phyloP scores from a whole-genome alignment of 2,329 filamentous ascomycete species.

The Diaporthe capsici region DNA sequence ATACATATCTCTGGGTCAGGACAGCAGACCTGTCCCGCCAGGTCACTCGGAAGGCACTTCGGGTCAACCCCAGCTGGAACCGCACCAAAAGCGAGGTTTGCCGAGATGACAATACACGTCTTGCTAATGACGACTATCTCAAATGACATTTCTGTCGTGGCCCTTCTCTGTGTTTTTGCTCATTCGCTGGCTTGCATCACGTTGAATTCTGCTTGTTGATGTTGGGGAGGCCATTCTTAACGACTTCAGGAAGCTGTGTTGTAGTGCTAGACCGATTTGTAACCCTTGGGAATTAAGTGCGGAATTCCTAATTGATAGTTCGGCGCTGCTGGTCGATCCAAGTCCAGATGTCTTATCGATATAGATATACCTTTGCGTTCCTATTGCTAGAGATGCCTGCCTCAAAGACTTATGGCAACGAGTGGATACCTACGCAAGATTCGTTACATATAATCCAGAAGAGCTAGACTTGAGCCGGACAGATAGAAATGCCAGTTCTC shows the following conservation, averaged over 20 bases:
- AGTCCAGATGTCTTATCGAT: too few relatives aligned
- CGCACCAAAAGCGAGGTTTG: not conserved
- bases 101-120: not conserved
- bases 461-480: not conserved
- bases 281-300: too few relatives aligned
- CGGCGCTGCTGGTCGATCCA: accelerated
- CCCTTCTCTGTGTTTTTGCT: too few relatives aligned
- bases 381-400: not conserved
- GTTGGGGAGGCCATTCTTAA: not conserved
- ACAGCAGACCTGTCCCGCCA: not conserved
- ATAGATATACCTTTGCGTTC: too few relatives aligned
- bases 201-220: not conserved
- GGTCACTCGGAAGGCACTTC: not conserved
- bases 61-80: not conserved
- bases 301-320: not conserved
- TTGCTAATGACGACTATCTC: not conserved
- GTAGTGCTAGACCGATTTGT: not conserved
- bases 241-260: not conserved
- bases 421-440: not conserved
- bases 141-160: not conserved
- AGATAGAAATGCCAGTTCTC: not conserved
- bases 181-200: too few relatives aligned
- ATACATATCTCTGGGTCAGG: conserved; percentile 1
- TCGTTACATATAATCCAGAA: not conserved
- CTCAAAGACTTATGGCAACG: not conserved